Evolutionary conservation across 1,284 basidiomycete species (phyloP).

Genomic region (Heterobasidion irregulare): DNA sequence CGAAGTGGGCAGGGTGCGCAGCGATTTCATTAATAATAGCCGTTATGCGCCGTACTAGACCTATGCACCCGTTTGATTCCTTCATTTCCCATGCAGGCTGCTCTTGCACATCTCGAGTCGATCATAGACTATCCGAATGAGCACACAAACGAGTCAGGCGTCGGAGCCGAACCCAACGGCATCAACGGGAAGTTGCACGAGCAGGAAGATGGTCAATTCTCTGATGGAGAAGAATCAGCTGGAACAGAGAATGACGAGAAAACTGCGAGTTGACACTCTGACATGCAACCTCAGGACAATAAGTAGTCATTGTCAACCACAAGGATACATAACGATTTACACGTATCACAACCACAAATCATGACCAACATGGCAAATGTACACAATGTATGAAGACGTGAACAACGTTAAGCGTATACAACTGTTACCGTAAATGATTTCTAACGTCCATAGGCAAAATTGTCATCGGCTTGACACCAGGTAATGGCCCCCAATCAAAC

Average conservation of each 20-base stretch:
- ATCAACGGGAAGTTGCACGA: constrained; percentile 2
- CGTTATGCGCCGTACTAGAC: constrained; percentile 85
- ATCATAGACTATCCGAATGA: constrained; percentile 53
- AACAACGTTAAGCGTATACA: no score
- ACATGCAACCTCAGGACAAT: no score
- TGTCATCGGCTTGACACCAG: constrained; percentile 17
- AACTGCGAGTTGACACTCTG: background rate
- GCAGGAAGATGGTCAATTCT: constrained; percentile 14
- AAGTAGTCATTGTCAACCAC: no score
- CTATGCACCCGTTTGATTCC: constrained; percentile 16
- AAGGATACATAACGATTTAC: no score
- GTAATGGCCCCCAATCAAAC: constrained; percentile 63
- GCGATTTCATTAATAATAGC: constrained; percentile 73
- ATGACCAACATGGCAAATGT: no score
- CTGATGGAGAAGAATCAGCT: constrained; percentile 14
- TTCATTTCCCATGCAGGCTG: constrained; percentile 39
- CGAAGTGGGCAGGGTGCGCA: constrained; percentile 91
- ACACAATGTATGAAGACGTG: no score
- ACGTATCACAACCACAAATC: no score
- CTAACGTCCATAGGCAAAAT: constrained; percentile 8
- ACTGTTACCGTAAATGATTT: background rate
- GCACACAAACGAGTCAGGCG: constrained; percentile 7
- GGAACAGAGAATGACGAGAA: constrained; percentile 3
- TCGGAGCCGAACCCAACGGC: background rate
- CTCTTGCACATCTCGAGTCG: constrained; percentile 67